Evolutionary conservation across 768 basidiomycete species (phyloP), one percentile per base, ranked within the genome.

Genomic region (Hebeloma cylindrosporum): DNA sequence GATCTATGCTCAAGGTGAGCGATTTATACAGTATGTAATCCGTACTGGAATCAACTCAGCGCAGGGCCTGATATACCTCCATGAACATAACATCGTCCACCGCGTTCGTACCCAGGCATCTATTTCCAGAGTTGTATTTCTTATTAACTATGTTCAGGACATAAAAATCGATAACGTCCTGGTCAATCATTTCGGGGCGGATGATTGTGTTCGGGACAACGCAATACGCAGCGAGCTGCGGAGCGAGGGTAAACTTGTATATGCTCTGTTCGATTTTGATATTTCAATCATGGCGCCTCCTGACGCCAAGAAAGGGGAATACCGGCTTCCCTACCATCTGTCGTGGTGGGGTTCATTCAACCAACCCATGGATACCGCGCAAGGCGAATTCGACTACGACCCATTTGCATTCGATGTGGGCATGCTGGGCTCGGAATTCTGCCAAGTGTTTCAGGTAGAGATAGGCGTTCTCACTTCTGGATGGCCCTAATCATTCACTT

Each of bases 401-500:
- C 62, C 60, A 0, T 63, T 61, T 48, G 54, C 54, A 0, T 59
- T 46, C 31, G 62, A 61, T 33, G 59, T 64, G 5, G 55, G 56
- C 3, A 31, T 47, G 8, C n/a, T 64, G 20, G 61, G 61, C 5
- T 21, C 13, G 2, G 17, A 31, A 7, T 50, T 54, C 18, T 50
- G 40, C 21, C 2, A 10, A 5, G 22, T 14, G 1, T 50, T 27
- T 27, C 46, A 58, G 50, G 47, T 54, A 43, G 4, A 10, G 39
- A 18, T 11, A 43, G 35, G 3, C 47, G 35, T 32, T 16, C 10
- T 31, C 5, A 11, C 13, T 32, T 47, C n/a, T n/a, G 40, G 28
- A 22, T 26, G 17, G 17, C 8, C 14, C 18, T 17, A 16, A 17
- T 7, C 23, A 11, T 11, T 43, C 17, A 25, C 23, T 40, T 30